Conservation (phyloP, 257 asterid species). For the Echium plantagineum region DNA sequence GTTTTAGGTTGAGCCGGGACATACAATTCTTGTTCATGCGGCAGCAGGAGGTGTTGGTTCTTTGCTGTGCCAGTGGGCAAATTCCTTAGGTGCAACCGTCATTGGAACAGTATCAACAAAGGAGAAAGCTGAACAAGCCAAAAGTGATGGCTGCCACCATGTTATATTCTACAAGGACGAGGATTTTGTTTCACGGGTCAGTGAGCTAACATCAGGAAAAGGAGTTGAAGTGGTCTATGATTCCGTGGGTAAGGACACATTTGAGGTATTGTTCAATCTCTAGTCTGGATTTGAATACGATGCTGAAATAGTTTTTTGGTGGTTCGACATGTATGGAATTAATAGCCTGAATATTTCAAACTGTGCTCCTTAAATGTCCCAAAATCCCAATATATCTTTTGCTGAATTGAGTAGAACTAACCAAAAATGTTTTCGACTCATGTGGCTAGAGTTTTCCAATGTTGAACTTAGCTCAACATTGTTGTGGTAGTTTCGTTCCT, state of each 20-base stretch:
- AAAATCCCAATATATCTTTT: neutral
- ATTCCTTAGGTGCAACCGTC: slow-evolving; percentile 81
- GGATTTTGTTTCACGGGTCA: slow-evolving; percentile 71
- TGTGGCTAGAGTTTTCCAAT: neutral
- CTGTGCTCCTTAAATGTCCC: neutral
- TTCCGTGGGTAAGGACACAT: slow-evolving; percentile 96
- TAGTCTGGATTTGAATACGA: neutral
- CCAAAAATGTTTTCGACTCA: neutral
- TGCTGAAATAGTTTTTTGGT: neutral
- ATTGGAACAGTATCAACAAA: slow-evolving; percentile 87
- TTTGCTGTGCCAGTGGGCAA: slow-evolving; percentile 93
- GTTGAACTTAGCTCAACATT: no score
- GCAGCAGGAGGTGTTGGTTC: slow-evolving; percentile 99
- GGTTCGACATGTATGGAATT: no score
- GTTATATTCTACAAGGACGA: slow-evolving; percentile 64
- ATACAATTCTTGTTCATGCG: slow-evolving; percentile 81
- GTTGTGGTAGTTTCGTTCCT: neutral
- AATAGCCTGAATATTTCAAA: no score
- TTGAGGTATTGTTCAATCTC: slow-evolving; percentile 45
- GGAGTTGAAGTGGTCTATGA: slow-evolving; percentile 98
- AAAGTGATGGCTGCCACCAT: slow-evolving; percentile 90
- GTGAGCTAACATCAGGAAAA: slow-evolving; percentile 77
- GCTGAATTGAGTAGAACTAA: neutral
- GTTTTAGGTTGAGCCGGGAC: slow-evolving; percentile 72
- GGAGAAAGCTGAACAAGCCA: slow-evolving; percentile 90